Evolutionary conservation across 306 rosid species (phyloP), one percentile per base, ranked within the genome.

Genomic region (Hippophae gyantsensis): DNA sequence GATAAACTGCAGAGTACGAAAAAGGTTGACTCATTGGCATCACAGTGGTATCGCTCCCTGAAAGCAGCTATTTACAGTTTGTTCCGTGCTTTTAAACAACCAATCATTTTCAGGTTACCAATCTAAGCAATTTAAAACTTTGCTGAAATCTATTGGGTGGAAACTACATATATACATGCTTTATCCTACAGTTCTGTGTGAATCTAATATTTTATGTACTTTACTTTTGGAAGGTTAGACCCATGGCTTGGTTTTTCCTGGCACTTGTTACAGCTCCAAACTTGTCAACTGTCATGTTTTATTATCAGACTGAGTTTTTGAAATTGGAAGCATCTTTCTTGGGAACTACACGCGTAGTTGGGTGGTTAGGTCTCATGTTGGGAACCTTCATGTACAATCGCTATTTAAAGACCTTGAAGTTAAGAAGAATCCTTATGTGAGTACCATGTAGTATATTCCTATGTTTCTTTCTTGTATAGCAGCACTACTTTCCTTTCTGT

Each of bases 201-300:
- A 32, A 49, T 6, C 26, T 6, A 49, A 49, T 49, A 12, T 5
- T 2, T 49, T 13, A 10, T 47, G 50, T 47, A 47, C 68, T 60
- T 66, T 62, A 10, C 61, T 72, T 57, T 52, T 63, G 62, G 68
- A 72, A 76, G 54, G 45, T 65, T 76, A 88, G 96, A 70, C 86
- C 96, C 55, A 84, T 88, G 94, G 48, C 94, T 52, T 88, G 96
- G 96, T 88, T 88, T 78, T 88, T 87, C 80, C 78, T 84, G 62
- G 89, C 96, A 63, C 84, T 74, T 10, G 42, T 82, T 38, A 72
- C 89, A 2, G 68, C 84, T 66, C 96, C 96, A 14, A 73, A 82
- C 74, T 87, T 88, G 60, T 78, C 90, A 18, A 88, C 90, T 0
- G 78, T 80, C 69, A 78, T 78, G 81, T 88, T 88, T 80, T 88